phyloP scores from a whole-genome alignment of 306 rosid species.

The Luffa aegyptiaca region DNA sequence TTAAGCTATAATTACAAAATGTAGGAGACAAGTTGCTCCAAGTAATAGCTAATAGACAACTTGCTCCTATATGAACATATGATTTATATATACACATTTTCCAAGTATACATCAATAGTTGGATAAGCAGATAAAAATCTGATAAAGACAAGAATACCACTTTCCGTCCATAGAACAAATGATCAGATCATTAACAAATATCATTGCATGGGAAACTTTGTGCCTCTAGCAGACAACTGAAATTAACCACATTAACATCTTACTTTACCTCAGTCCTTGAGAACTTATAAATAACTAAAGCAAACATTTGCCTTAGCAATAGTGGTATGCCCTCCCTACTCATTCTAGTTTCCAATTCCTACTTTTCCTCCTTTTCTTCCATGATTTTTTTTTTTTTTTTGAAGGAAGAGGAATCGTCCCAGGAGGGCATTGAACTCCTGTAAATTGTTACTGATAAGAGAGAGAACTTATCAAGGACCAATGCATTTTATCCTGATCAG shows the following conservation, averaged over 20 bases:
- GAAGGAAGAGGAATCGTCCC: not conserved
- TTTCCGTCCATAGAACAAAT: not conserved
- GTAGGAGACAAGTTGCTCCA: too few relatives aligned
- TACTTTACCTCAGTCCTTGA: not conserved
- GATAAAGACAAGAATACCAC: not conserved
- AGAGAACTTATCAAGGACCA: not conserved
- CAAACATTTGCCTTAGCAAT: not conserved
- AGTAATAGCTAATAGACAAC: too few relatives aligned
- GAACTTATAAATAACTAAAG: not conserved
- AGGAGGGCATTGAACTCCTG: not conserved
- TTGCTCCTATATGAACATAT: constrained; percentile 55
- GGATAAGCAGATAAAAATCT: not conserved
- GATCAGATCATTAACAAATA: not conserved
- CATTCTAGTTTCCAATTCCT: not conserved
- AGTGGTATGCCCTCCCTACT: not conserved
- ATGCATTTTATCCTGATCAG: not conserved
- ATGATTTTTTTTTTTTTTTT: not conserved
- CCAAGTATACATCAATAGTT: constrained; percentile 12
- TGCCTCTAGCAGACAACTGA: not conserved
- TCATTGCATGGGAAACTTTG: not conserved
- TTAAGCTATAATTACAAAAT: too few relatives aligned
- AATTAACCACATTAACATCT: not conserved
- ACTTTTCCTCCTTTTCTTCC: not conserved
- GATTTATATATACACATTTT: not conserved
- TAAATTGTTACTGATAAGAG: not conserved